phyloP scores from a whole-genome alignment of 2,329 filamentous ascomycete species.

The Microcyclosporella mali region DNA sequence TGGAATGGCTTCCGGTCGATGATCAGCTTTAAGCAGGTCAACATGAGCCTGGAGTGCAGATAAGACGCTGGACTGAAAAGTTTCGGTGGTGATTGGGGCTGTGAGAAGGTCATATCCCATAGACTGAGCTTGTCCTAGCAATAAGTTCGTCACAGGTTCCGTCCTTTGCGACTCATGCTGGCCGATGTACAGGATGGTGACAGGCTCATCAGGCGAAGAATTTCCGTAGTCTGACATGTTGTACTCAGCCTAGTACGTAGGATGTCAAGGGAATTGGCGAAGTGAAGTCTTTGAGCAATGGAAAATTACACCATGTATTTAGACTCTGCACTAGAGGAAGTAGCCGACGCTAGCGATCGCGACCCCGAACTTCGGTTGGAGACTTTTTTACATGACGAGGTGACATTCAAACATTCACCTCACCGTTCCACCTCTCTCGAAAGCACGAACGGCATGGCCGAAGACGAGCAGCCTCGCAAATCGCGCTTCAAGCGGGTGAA shows the following conservation, averaged over 20 bases:
- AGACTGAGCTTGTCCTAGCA: slow-evolving; percentile 59
- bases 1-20: slow-evolving; percentile 34
- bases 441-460: slow-evolving; percentile 40
- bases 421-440: background rate
- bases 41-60: slow-evolving; percentile 54
- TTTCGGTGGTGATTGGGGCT: slow-evolving; percentile 66
- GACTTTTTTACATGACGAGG: background rate
- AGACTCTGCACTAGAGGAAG: too few species aligned
- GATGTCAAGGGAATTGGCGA: background rate
- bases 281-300: background rate
- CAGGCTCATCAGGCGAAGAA: slow-evolving; percentile 25
- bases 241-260: background rate
- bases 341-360: background rate
- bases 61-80: slow-evolving; percentile 65
- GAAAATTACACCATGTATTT: too few species aligned
- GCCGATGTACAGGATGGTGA: slow-evolving; percentile 60
- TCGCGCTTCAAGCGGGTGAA: slow-evolving; percentile 44
- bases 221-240: slow-evolving; percentile 6
- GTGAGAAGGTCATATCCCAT: slow-evolving; percentile 70
- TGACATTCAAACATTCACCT: background rate
- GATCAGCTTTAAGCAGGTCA: slow-evolving; percentile 38
- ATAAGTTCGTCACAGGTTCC: slow-evolving; percentile 42
- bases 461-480: slow-evolving; percentile 20
- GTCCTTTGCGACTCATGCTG: slow-evolving; percentile 63
- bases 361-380: background rate